These are phyloP conservation scores for Trichophyton simii DNA, from an alignment of 2,329 filamentous ascomycete species.

Conservation along the genomic window DNA sequence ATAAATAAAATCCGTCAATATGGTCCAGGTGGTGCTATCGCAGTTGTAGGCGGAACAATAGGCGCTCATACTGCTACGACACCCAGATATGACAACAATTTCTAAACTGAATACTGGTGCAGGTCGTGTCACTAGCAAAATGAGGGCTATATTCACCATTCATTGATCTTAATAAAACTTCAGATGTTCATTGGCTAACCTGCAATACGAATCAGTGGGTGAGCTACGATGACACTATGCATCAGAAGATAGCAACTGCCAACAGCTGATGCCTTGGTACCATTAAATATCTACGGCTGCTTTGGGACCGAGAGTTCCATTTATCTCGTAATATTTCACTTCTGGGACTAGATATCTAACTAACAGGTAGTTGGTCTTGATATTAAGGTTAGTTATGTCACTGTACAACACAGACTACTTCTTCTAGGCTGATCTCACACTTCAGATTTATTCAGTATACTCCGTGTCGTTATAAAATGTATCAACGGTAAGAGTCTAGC, in stretches of 20 bases:
- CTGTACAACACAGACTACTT: background rate
- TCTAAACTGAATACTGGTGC: too few relatives aligned
- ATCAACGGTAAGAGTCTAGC: too few relatives aligned
- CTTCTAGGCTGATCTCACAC: background rate
- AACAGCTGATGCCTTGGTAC: background rate
- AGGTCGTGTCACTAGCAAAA: background rate
- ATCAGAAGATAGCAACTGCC: background rate
- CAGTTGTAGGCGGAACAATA: background rate
- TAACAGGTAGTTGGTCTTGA: background rate
- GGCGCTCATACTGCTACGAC: background rate
- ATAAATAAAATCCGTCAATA: background rate
- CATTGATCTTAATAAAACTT: too few relatives aligned
- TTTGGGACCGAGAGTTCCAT: too few relatives aligned
- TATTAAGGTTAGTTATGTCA: background rate
- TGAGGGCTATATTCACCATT: background rate
- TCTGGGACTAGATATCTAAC: background rate
- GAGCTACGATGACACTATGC: too few relatives aligned
- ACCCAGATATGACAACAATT: too few relatives aligned
- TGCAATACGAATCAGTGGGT: too few relatives aligned
- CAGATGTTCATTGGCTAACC: too few relatives aligned
- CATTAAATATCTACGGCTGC: too few relatives aligned
- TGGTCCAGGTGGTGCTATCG: background rate
- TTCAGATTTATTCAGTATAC: background rate
- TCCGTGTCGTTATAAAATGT: background rate
- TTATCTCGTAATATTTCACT: background rate